Base-by-base conservation (phyloP, 2,329 filamentous ascomycete species). In the Cercospora janseana region DNA sequence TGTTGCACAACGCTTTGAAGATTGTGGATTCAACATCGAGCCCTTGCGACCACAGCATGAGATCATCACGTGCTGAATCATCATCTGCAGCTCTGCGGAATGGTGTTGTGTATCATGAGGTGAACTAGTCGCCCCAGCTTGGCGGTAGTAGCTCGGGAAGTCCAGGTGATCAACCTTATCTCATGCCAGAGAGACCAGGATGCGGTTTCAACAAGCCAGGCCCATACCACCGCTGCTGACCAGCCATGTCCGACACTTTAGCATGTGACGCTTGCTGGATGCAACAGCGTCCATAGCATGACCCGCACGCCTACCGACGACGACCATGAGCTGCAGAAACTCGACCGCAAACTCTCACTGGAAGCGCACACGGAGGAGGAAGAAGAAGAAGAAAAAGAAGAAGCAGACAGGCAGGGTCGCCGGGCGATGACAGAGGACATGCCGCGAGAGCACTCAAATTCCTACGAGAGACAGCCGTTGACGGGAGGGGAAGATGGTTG, bases 291-390 rank as follows among this genome's bases (percentile, higher is more conserved):
- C 15, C 26, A 47, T 34, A 47, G 44, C 18, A 47, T 47, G 44
- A 12, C 31, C 44, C 32, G 40, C 34, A 10, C 8, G 15, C 20
- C 15, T 35, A 38, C n/a, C n/a, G n/a, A 43, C 12, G 18, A 28
- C 44, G 44, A 52, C 38, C 45, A 52, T 52, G 49, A 52, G 31
- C 44, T 52, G 18, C 49, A 52, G 49, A 44, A 52, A 43, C 35
- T 52, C 28, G 28, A 38, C 44, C 44, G 44, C 44, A 23, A 47
- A 47, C n/a, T n/a, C n/a, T 52, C 44, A 28, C 41, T 37, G 44
- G 49, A 45, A 41, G 48, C 47, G 49, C 31, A 47, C 21, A 34
- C 32, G 44, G 44, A 47, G 44, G 44, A 47, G 31, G 40, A 32
- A 40, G 44, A 47, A 34, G 44, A 47, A 40, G 40, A 32, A 40